Evolutionary conservation across 2,329 filamentous ascomycete genomes (phyloP).

Genomic region (Colletotrichum melonis): DNA sequence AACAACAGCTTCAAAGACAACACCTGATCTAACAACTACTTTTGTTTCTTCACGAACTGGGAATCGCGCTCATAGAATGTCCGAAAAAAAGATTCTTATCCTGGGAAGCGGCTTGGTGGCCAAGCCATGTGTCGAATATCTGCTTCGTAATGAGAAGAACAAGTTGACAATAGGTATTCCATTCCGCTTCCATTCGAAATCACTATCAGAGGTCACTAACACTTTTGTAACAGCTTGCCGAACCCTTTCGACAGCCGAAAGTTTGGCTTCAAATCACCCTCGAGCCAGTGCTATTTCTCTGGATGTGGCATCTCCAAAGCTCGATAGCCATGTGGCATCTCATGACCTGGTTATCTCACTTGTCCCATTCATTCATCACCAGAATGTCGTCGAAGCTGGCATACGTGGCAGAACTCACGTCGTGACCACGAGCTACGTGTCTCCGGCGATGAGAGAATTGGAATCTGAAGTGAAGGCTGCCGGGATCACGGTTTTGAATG

Average conservation of each 20-base stretch:
- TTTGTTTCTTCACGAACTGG: too few relatives aligned
- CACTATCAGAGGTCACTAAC: not conserved
- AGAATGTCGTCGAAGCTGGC: conserved; percentile 72
- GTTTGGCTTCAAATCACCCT: not conserved
- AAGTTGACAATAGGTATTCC: conserved; percentile 35
- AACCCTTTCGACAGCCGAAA: conserved; percentile 22
- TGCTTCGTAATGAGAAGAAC: conserved; percentile 32
- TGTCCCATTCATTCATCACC: conserved; percentile 41
- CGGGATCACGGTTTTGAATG: conserved; percentile 79
- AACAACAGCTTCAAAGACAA: too few relatives aligned
- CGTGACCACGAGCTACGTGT: conserved; percentile 81
- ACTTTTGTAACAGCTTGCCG: conserved; percentile 28
- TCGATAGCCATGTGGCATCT: conserved; percentile 32
- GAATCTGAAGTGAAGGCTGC: conserved; percentile 71
- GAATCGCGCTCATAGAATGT: not conserved
- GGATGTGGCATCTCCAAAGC: conserved; percentile 35
- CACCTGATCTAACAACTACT: too few relatives aligned
- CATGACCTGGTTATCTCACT: conserved; percentile 41
- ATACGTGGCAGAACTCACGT: conserved; percentile 78
- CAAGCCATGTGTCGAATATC: conserved; percentile 38
- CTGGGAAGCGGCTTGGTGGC: conserved; percentile 37
- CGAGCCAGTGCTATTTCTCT: conserved; percentile 30
- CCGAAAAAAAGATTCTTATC: conserved; percentile 34
- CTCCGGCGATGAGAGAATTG: conserved; percentile 75
- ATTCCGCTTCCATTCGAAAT: not conserved